phyloP scores from a whole-genome alignment of 176 grass and related monocot genomes.

The Areca catechu region DNA sequence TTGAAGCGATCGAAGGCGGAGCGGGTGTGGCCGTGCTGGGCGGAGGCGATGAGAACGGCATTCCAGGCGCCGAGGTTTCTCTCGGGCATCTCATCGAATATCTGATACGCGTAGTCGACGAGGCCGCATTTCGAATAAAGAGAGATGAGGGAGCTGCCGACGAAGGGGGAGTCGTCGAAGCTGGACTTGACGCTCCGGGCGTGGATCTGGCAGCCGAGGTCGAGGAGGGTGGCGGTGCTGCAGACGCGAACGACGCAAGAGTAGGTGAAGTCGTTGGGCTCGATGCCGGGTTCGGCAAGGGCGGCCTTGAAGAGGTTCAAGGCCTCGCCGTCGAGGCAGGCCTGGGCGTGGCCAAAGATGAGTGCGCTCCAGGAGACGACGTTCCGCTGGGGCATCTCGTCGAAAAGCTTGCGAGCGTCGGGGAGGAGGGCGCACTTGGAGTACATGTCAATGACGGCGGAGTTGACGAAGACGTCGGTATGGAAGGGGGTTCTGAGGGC shows the following conservation, averaged over 20 bases:
- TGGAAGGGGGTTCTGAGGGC: constrained; percentile 56
- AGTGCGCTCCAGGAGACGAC: constrained; percentile 92
- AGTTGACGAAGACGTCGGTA: constrained; percentile 57
- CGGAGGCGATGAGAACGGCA: constrained; percentile 62
- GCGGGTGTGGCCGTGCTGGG: constrained; percentile 63
- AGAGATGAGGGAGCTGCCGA: constrained; percentile 67
- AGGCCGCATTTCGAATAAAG: constrained; percentile 90
- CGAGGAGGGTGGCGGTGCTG: constrained; percentile 50
- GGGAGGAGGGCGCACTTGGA: constrained; percentile 44
- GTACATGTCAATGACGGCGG: constrained; percentile 71
- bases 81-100: constrained; percentile 46
- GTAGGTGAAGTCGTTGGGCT: constrained; percentile 72
- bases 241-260: constrained; percentile 64
- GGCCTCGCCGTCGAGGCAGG: constrained; percentile 32
- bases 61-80: constrained; percentile 85
- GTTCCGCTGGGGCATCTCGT: constrained; percentile 68
- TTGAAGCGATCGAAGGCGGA: constrained; percentile 45
- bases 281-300: constrained; percentile 32
- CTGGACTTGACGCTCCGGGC: constrained; percentile 49
- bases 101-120: constrained; percentile 48
- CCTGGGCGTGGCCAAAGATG: constrained; percentile 55
- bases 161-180: constrained; percentile 61
- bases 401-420: constrained; percentile 49
- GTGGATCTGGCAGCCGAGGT: constrained; percentile 65
- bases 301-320: constrained; percentile 45